These are phyloP conservation scores for Talaromyces verruculosus DNA, from an alignment of 2,329 filamentous ascomycete species.

Conservation along the genomic window DNA sequence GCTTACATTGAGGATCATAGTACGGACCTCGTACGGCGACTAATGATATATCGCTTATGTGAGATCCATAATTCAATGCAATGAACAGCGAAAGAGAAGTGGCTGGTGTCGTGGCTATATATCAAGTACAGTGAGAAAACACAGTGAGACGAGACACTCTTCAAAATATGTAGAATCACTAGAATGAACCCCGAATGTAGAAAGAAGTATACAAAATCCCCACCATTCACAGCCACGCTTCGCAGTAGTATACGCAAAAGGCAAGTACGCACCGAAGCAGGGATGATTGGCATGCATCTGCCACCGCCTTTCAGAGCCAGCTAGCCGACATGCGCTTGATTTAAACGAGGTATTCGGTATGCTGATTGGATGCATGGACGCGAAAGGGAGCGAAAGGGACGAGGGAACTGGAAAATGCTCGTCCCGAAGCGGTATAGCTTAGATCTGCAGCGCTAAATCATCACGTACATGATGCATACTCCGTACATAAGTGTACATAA, in stretches of 20 bases:
- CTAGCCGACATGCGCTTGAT: conserved; percentile 5
- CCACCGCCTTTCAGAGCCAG: neutral
- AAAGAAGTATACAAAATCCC: neutral
- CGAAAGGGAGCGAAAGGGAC: neutral
- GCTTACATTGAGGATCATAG: neutral
- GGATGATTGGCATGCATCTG: neutral
- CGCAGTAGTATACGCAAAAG: conserved; percentile 8
- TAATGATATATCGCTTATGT: neutral
- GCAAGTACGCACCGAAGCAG: conserved; percentile 6
- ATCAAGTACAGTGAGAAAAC: neutral
- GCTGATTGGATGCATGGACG: neutral
- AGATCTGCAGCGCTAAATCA: conserved; percentile 5
- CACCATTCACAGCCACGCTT: neutral
- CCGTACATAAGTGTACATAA: neutral
- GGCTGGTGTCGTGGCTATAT: neutral
- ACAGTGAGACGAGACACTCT: neutral
- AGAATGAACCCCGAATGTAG: neutral
- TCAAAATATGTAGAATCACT: neutral
- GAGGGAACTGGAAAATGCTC: neutral
- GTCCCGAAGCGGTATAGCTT: neutral
- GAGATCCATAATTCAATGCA: neutral
- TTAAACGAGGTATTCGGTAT: neutral
- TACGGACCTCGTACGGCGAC: neutral
- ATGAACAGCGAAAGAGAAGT: neutral
- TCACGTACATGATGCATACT: neutral